A percentile compares a stretch with the other conserved stretches of the same genome.
These are phyloP conservation scores for Serendipita sp. DNA, from an alignment of 768 basidiomycete species.

Conservation along the genomic window DNA sequence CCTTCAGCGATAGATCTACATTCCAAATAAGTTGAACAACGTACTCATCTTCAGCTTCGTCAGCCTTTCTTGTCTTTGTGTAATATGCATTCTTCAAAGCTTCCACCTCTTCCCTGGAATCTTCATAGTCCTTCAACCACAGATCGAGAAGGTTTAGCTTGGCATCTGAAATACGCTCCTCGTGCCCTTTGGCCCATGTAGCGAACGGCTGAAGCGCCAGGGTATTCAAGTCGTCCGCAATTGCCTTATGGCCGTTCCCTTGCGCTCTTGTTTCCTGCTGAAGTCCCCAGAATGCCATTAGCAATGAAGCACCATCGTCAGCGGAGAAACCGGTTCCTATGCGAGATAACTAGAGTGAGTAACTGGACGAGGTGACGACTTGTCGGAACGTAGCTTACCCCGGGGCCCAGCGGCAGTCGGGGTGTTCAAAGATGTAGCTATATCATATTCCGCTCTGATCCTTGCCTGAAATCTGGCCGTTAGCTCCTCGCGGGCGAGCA, in stretches of 20 bases:
- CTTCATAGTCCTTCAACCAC: constrained; percentile 58
- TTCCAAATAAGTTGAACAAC: constrained; percentile 19
- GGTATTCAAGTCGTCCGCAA: constrained; percentile 59
- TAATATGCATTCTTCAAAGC: constrained; percentile 68
- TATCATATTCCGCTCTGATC: constrained; percentile 47
- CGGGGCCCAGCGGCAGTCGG: constrained; percentile 34
- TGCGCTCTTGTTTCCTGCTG: constrained; percentile 56
- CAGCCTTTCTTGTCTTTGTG: constrained; percentile 63
- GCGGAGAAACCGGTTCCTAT: constrained; percentile 49
- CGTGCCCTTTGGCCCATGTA: constrained; percentile 62
- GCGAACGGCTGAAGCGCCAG: constrained; percentile 70
- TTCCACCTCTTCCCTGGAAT: constrained; percentile 40
- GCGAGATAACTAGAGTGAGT: constrained; percentile 10
- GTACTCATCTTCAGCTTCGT: constrained; percentile 90
- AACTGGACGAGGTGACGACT: constrained; percentile 11
- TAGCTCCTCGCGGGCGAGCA: neutral
- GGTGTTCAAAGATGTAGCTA: constrained; percentile 43
- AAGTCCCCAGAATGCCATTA: constrained; percentile 65
- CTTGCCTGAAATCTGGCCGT: constrained; percentile 40
- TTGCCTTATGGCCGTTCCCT: constrained; percentile 55
- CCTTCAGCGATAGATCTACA: neutral
- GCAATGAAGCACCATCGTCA: constrained; percentile 76
- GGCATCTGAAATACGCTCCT: constrained; percentile 49
- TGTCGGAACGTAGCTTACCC: constrained; percentile 23
- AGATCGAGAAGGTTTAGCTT: constrained; percentile 43